Percentiles rank a stretch among this genome's conserved stretches.
phyloP scores from a whole-genome alignment of 768 basidiomycete genomes.

The Podaxis sp. region DNA sequence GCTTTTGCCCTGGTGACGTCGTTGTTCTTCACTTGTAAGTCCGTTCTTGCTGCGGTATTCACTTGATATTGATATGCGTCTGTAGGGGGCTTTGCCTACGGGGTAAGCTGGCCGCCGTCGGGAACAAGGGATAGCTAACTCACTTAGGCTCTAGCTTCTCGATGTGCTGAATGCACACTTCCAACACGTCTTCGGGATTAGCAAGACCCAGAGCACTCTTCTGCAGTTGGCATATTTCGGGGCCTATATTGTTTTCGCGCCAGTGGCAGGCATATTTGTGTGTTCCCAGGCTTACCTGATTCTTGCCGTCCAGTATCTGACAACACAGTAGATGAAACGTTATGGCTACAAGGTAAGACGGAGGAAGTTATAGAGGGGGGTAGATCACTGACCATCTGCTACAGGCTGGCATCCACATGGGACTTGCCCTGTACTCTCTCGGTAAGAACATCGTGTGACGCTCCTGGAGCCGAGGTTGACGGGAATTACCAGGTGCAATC shows the following conservation, averaged over 20 bases:
- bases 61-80: neutral
- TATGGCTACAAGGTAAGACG: constrained; percentile 62
- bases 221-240: constrained; percentile 76
- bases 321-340: constrained; percentile 47
- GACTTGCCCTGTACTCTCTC: constrained; percentile 55
- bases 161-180: constrained; percentile 74
- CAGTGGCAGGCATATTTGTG: constrained; percentile 56
- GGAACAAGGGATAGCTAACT: neutral
- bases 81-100: constrained; percentile 66
- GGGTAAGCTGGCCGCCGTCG: constrained; percentile 34
- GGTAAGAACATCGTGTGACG: constrained; percentile 28
- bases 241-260: constrained; percentile 61
- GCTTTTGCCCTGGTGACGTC: constrained; percentile 71
- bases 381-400: neutral
- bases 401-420: constrained; percentile 58
- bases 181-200: constrained; percentile 64
- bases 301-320: neutral
- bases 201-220: constrained; percentile 69
- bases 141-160: constrained; percentile 43
- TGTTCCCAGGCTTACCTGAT: constrained; percentile 22
- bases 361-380: neutral
- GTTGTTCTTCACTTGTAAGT: constrained; percentile 71
- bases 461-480: neutral
- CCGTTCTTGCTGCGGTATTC: neutral
- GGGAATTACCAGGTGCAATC: constrained; percentile 50